Evolutionary conservation across 2,329 filamentous ascomycete genomes (phyloP).

Genomic region (Xylaria polymorpha): DNA sequence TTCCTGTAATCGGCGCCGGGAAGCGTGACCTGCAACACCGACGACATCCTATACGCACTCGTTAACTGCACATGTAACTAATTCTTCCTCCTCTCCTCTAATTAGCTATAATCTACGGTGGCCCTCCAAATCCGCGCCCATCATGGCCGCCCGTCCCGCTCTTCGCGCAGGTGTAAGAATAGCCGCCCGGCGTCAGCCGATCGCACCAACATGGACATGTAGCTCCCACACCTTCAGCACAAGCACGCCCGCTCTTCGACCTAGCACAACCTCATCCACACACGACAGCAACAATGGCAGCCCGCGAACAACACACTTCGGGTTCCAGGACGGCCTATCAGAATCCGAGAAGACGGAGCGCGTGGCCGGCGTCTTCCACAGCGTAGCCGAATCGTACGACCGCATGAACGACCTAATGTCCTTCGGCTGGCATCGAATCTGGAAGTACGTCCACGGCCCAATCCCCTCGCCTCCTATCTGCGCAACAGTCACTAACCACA

Average conservation of each 20-base stretch:
- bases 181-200: constrained; percentile 35
- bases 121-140: constrained; percentile 21
- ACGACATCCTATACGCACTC: background rate
- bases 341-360: constrained; percentile 77
- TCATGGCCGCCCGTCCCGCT: constrained; percentile 47
- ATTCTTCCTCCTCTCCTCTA: background rate
- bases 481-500: constrained; percentile 7
- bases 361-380: constrained; percentile 93
- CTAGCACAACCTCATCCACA: constrained; percentile 37
- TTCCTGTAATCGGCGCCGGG: constrained; percentile 25
- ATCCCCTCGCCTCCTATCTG: constrained; percentile 6
- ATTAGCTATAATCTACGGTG: background rate
- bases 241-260: constrained; percentile 38
- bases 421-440: constrained; percentile 92
- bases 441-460: constrained; percentile 70
- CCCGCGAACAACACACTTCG: constrained; percentile 82
- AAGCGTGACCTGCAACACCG: constrained; percentile 12
- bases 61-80: background rate
- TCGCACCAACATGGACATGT: constrained; percentile 25
- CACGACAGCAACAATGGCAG: constrained; percentile 28
- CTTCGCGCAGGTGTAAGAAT: constrained; percentile 44
- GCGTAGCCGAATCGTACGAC: constrained; percentile 93
- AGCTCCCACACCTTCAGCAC: constrained; percentile 41
- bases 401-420: constrained; percentile 99
- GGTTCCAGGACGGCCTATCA: constrained; percentile 81